These are phyloP conservation scores for Mycena metata DNA, from an alignment of 768 basidiomycete genomes.

Conservation along the genomic window DNA sequence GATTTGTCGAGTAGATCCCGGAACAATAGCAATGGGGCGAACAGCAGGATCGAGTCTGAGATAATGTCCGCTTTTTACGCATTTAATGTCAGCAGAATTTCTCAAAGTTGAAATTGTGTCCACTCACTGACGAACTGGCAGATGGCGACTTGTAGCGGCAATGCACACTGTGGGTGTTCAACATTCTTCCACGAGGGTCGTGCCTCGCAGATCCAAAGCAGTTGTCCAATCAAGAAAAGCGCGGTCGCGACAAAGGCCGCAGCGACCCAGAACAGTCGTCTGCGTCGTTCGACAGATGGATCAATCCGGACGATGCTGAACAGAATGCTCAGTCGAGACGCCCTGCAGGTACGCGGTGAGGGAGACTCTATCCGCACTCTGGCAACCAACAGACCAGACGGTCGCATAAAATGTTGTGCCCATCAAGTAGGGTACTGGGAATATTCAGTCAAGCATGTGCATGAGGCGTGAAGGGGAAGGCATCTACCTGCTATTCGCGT, in stretches of 20 bases:
- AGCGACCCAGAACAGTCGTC: conserved; percentile 46
- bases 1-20: conserved; percentile 54
- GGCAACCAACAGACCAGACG: conserved; percentile 49
- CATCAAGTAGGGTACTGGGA: conserved; percentile 51
- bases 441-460: background rate
- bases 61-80: conserved; percentile 59
- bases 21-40: conserved; percentile 61
- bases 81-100: conserved; percentile 12
- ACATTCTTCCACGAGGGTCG: conserved; percentile 55
- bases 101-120: background rate
- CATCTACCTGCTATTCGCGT: conserved; percentile 28
- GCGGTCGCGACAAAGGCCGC: conserved; percentile 47
- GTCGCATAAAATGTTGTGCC: conserved; percentile 53
- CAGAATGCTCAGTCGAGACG: conserved; percentile 64
- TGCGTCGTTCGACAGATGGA: conserved; percentile 48
- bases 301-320: conserved; percentile 69
- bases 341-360: conserved; percentile 47
- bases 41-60: conserved; percentile 62
- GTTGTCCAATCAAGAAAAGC: conserved; percentile 57
- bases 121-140: conserved; percentile 65
- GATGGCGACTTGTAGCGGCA: conserved; percentile 62
- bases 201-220: conserved; percentile 60
- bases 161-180: conserved; percentile 56
- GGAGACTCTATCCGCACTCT: background rate
- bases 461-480: background rate